These are phyloP conservation scores for Wickerhamiella pararugosa DNA, from an alignment of 1,139 yeast species.

Conservation along the genomic window DNA sequence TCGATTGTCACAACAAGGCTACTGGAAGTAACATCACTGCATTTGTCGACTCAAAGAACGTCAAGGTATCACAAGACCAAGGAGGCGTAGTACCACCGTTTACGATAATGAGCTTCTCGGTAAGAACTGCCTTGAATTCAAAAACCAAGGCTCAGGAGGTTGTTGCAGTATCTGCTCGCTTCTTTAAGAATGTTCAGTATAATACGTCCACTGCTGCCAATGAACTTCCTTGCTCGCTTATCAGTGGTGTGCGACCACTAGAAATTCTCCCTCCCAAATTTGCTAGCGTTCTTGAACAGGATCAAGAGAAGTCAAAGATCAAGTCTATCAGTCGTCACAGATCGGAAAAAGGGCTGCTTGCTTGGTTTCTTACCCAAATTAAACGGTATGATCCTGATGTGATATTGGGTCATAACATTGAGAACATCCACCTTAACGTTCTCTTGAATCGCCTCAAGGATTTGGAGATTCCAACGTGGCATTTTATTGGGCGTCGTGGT, in stretches of 20 bases:
- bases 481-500: conserved; percentile 56
- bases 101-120: conserved; percentile 57
- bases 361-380: conserved; percentile 50
- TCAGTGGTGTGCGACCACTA: conserved; percentile 63
- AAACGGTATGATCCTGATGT: conserved; percentile 79
- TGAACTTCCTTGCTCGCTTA: conserved; percentile 19
- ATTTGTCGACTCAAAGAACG: conserved; percentile 34
- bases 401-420: conserved; percentile 74
- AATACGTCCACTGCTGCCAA: conserved; percentile 22
- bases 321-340: conserved; percentile 24
- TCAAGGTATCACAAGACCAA: neutral
- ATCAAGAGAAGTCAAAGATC: conserved; percentile 11
- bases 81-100: conserved; percentile 27
- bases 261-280: conserved; percentile 55
- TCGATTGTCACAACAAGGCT: conserved; percentile 38
- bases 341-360: conserved; percentile 59
- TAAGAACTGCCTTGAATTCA: conserved; percentile 65
- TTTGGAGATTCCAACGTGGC: conserved; percentile 53
- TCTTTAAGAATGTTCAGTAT: conserved; percentile 44
- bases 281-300: conserved; percentile 26
- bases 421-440: conserved; percentile 63
- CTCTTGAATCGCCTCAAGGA: conserved; percentile 72
- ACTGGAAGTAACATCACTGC: conserved; percentile 77
- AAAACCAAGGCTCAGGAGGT: conserved; percentile 71
- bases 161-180: conserved; percentile 65